phyloP scores from a whole-genome alignment of 805 yeast genomes.

The Wickerhamiella bombiphila region DNA sequence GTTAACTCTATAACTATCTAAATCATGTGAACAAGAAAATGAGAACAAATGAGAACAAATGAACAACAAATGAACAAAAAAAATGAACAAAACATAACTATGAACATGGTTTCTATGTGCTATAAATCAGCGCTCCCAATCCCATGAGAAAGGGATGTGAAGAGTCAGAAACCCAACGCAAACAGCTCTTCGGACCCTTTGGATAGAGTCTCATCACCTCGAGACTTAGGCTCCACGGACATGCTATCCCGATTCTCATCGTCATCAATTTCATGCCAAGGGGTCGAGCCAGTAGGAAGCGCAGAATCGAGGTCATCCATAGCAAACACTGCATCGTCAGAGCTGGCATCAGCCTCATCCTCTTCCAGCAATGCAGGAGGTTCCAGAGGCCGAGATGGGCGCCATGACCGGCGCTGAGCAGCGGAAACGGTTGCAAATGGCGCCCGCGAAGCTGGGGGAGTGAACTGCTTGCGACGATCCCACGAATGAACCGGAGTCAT shows the following conservation, averaged over 20 bases:
- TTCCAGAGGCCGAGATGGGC: neutral
- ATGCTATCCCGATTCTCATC: no score
- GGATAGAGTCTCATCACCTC: no score
- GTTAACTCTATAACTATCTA: neutral
- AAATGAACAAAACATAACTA: no score
- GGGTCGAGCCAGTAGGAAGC: neutral
- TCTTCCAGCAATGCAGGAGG: neutral
- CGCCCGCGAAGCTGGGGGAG: conserved; percentile 15
- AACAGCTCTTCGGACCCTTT: no score
- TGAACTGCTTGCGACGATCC: conserved; percentile 18
- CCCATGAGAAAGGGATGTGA: no score
- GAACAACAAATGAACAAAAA: neutral
- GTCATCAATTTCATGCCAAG: neutral
- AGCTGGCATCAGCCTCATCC: neutral
- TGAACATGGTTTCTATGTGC: no score
- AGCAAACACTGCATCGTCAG: conserved; percentile 7
- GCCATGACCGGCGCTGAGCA: neutral
- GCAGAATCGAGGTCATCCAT: conserved; percentile 10
- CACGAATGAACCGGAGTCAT: conserved; percentile 7
- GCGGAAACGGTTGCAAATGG: neutral
- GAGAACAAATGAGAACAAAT: neutral
- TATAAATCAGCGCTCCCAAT: no score
- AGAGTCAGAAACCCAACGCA: no score
- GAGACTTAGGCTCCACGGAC: no score
- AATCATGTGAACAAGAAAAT: neutral